Evolutionary conservation across 2,329 filamentous ascomycete genomes (phyloP).

Genomic region (Aspergillus ochraceoroseus): DNA sequence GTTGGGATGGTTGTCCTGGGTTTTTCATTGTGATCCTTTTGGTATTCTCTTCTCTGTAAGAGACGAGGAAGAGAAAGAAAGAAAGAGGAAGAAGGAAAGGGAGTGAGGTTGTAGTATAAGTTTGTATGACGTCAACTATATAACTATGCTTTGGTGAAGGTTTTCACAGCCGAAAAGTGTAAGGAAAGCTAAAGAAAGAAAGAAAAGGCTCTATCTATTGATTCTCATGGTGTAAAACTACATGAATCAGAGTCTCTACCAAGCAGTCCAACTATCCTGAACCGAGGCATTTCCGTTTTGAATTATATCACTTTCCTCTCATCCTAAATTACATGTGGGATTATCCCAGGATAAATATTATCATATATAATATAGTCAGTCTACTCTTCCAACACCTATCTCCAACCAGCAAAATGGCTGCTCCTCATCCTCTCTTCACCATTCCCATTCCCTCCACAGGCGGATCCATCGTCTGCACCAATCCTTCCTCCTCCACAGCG

Average conservation of each 20-base stretch:
- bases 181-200: no score
- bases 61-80: no score
- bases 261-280: no score
- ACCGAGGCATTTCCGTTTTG: conserved; percentile 7
- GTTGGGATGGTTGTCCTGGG: conserved; percentile 27
- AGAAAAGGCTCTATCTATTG: no score
- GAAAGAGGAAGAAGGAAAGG: no score
- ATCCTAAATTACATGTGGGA: background rate
- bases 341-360: background rate
- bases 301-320: background rate
- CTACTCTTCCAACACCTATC: background rate
- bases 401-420: conserved; percentile 1
- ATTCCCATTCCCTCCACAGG: conserved; percentile 53
- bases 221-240: no score
- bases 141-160: no score
- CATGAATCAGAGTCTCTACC: no score
- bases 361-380: background rate
- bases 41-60: background rate
- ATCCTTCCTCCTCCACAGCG: conserved; percentile 47
- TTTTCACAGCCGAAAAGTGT: no score
- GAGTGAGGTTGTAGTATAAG: no score
- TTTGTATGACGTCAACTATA: no score
- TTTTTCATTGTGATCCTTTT: conserved; percentile 20
- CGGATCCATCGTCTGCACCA: conserved; percentile 60
- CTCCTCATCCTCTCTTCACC: conserved; percentile 48